Base-by-base conservation (phyloP, 306 rosid species). In the Amphicarpaea edgeworthii region DNA sequence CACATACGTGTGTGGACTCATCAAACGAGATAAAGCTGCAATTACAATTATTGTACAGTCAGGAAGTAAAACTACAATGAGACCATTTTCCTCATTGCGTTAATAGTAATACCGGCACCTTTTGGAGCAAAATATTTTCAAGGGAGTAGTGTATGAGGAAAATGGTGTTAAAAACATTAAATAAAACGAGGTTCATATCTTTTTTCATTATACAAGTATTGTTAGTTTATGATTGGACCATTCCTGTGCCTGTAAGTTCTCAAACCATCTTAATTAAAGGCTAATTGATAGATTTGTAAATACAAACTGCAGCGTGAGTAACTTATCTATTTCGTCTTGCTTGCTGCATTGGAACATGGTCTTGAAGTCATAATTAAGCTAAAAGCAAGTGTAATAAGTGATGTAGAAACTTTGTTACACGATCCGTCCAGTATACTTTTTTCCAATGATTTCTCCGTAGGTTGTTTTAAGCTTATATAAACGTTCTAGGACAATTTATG, bases 11-110 rank as follows among this genome's bases (percentile, higher is more conserved):
- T 38, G 47, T 53, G 45, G 60, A 24, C 28, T 24, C 38, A 69
- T 40, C 45, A 65, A 50, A 46, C 2, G 26, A 67, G 71, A 71
- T 79, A 21, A 42, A 50, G 47, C 32, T 61, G 64, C 53, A 46
- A 10, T 64, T 30, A 38, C 50, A 68, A 34, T 26, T 30, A 15
- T 54, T 8, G 8, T 51, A 59, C 70, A 70, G 8, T 12, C 26
- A 49, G 72, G 51, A 14, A 12, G 38, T n/a, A n/a, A 11, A 41
- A 38, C 62, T 70, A 58, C 42, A 47, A 47, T 49, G 50, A 32
- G 51, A 68, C 34, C 20, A 54, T 70, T 70, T 57, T 68, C 41
- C 37, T 41, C 64, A 6, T 51, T 54, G 32, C 3, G 21, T 24
- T 72, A 57, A 24, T 24, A 24, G 28, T 24, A 24, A 67, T 58